Percentiles rank a stretch among this genome's conserved stretches.
Conservation (phyloP, 176 grass and related monocot species). For the Musa itinerans region DNA sequence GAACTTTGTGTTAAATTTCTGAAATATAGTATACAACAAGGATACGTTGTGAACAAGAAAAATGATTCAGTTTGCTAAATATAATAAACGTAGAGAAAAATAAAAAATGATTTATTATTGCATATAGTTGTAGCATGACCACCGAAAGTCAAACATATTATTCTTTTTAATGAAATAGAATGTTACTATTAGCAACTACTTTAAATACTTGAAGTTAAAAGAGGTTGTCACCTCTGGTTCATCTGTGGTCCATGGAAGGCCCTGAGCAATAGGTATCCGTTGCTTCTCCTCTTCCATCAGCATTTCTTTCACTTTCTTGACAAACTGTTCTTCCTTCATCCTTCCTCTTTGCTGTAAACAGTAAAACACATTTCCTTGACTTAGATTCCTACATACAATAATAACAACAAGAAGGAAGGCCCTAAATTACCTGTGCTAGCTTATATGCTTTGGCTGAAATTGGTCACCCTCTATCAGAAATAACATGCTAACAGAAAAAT, state of each 20-base stretch:
- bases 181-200: background rate
- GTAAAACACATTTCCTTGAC: background rate
- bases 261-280: conserved; percentile 77
- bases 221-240: conserved; percentile 62
- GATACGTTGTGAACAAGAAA: background rate
- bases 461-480: too few species aligned
- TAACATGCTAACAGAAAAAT: too few species aligned
- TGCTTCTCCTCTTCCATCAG: conserved; percentile 63
- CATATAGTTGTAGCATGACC: background rate
- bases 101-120: too few species aligned
- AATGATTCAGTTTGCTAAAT: too few species aligned
- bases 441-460: too few species aligned
- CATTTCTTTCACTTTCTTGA: conserved; percentile 79
- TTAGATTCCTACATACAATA: too few species aligned
- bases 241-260: conserved; percentile 85
- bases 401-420: too few species aligned
- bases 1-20: background rate
- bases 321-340: conserved; percentile 62
- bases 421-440: too few species aligned
- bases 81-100: too few species aligned
- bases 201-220: conserved; percentile 7
- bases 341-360: conserved; percentile 64
- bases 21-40: background rate
- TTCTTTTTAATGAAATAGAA: background rate
- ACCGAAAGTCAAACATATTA: background rate